Evolutionary conservation across 495 filamentous ascomycete genomes (phyloP).

Genomic region (Xylaria longipes): DNA sequence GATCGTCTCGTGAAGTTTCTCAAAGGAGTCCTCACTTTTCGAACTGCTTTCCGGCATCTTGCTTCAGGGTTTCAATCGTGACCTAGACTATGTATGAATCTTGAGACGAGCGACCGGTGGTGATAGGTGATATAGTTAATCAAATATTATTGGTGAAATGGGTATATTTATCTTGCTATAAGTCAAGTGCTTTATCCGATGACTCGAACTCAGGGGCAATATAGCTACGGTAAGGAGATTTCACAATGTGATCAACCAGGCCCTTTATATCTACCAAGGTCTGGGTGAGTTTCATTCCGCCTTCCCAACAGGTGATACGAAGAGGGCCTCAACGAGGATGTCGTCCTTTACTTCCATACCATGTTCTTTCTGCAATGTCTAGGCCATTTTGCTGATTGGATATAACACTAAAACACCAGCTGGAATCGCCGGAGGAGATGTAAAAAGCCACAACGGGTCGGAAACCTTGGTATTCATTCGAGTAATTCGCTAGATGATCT

Average conservation of each 20-base stretch:
- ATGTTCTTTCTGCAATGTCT: not conserved
- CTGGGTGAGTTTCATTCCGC: not conserved
- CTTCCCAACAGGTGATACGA: not conserved
- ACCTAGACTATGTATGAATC: not conserved
- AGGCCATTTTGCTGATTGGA: not conserved
- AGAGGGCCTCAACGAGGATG: not conserved
- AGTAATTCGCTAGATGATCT: conserved; percentile 13
- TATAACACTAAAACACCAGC: not conserved
- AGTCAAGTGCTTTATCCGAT: not conserved
- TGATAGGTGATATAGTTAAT: not conserved
- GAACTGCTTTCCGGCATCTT: not conserved
- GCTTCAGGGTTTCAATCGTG: not conserved
- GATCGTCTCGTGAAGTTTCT: not conserved
- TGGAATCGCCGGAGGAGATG: too few species aligned
- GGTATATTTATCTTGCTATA: not conserved
- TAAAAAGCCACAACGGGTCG: not conserved
- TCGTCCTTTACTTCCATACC: not conserved
- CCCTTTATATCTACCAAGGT: not conserved
- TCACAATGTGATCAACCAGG: not conserved
- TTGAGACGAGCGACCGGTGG: not conserved
- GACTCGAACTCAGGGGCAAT: not conserved
- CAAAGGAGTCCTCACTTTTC: not conserved
- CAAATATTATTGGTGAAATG: not conserved
- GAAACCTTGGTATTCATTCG: not conserved
- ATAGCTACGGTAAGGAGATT: not conserved